phyloP scores from a whole-genome alignment of 2,329 filamentous ascomycete genomes.

The Paracamarosporium sp. region DNA sequence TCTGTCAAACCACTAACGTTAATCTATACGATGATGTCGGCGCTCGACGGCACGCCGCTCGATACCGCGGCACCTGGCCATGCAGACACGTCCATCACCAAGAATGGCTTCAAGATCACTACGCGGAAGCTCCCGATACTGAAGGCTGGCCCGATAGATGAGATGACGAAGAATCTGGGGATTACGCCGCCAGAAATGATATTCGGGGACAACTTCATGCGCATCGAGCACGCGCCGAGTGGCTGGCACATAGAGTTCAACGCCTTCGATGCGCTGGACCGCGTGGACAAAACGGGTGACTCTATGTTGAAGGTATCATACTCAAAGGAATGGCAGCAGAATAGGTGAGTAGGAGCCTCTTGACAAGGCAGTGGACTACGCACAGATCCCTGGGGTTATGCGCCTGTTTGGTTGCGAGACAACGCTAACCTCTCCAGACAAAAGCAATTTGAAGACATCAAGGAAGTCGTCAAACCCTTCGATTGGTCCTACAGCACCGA shows the following conservation, averaged over 20 bases:
- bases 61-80: constrained; percentile 42
- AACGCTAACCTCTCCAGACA: constrained; percentile 58
- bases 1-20: neutral
- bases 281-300: constrained; percentile 90
- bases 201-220: constrained; percentile 90
- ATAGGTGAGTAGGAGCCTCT: constrained; percentile 61
- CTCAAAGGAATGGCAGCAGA: constrained; percentile 84
- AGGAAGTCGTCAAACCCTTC: constrained; percentile 92
- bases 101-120: constrained; percentile 71
- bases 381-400: constrained; percentile 6
- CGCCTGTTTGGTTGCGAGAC: too few relatives aligned
- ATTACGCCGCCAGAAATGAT: constrained; percentile 99
- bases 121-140: constrained; percentile 94
- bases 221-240: constrained; percentile 74
- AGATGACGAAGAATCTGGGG: constrained; percentile 76
- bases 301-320: constrained; percentile 94
- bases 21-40: constrained; percentile 27
- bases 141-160: constrained; percentile 88
- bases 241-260: constrained; percentile 83
- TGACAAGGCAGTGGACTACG: neutral
- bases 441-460: constrained; percentile 83
- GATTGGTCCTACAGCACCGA: constrained; percentile 97
- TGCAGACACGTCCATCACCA: constrained; percentile 44
- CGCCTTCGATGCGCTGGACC: constrained; percentile 85
- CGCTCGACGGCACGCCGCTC: constrained; percentile 39